phyloP scores from a whole-genome alignment of 306 rosid genomes.

The Lagenaria siceraria region DNA sequence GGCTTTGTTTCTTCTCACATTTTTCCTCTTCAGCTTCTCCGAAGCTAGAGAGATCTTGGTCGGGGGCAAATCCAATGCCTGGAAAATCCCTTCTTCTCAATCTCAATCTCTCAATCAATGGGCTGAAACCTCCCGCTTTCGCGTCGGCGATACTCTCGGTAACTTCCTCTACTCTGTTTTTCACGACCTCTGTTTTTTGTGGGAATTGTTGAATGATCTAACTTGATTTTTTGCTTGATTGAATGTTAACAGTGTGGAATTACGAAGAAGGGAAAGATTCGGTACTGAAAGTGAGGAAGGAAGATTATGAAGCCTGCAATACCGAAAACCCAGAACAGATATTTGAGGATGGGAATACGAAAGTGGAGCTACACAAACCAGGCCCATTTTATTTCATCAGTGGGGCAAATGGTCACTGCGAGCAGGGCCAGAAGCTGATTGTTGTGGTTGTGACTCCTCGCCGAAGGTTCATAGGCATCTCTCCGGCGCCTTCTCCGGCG shows the following conservation, averaged over 20 bases:
- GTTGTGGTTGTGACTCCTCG: slow-evolving; percentile 67
- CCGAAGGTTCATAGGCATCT: slow-evolving; percentile 12
- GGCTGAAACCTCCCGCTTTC: slow-evolving; percentile 59
- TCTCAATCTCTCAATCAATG: slow-evolving; percentile 61
- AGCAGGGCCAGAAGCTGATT: slow-evolving; percentile 61
- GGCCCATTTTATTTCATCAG: slow-evolving; percentile 79
- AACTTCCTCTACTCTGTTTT: background rate
- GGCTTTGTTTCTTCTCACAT: slow-evolving; percentile 10
- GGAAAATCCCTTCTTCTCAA: slow-evolving; percentile 76
- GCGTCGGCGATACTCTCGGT: slow-evolving; percentile 59
- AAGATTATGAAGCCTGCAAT: slow-evolving; percentile 49
- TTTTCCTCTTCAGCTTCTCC: slow-evolving; percentile 28
- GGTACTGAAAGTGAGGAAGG: slow-evolving; percentile 54
- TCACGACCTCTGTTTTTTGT: too few relatives aligned
- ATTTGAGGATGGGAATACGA: slow-evolving; percentile 54
- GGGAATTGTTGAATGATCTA: too few relatives aligned
- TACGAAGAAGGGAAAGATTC: slow-evolving; percentile 71
- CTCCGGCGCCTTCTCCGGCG: slow-evolving; percentile 67
- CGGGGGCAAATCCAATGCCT: slow-evolving; percentile 56
- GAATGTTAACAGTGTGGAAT: slow-evolving; percentile 44
- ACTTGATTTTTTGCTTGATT: too few relatives aligned
- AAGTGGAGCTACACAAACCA: slow-evolving; percentile 42
- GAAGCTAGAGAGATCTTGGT: slow-evolving; percentile 53
- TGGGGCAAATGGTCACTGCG: slow-evolving; percentile 67
- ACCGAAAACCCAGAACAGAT: slow-evolving; percentile 25